Evolutionary conservation across 2,329 filamentous ascomycete genomes (phyloP), one percentile per base, ranked within the genome.

Genomic region (Simplicillium aogashimaense): DNA sequence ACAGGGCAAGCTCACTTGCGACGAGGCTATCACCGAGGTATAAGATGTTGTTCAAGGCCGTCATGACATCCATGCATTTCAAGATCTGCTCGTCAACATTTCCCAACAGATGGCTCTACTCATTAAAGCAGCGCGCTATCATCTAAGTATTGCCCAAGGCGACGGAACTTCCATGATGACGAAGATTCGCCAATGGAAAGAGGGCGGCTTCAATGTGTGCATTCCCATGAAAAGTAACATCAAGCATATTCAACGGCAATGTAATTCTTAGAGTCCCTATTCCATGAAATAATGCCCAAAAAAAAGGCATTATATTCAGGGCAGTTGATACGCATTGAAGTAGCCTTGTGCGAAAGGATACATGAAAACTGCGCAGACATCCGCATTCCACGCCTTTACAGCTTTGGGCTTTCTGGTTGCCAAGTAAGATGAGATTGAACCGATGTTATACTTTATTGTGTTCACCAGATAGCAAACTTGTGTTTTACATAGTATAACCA

Each of bases 241-340:
- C 48, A 16, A 40, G 44, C 35, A n/a, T 37, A 41, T 43, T 29
- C 40, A 10, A 36, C 14, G 37, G 45, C 39, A 56, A 50, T 32
- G 35, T 61, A n/a, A 51, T 56, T 6, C 43, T 58, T 17, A 48
- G 55, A 29, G 52, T 53, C 29, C 54, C 58, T 36, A 46, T 61
- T 46, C 55, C 56, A 29, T 55, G 55, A 39, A 60, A 58, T 37
- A 47, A 65, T 14, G 65, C 63, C 14, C 64, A 68, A 41, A 40
- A n/a, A n/a, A n/a, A n/a, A n/a, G n/a, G n/a, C n/a, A n/a, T n/a
- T n/a, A n/a, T n/a, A n/a, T n/a, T n/a, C n/a, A n/a, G n/a, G n/a
- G n/a, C n/a, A n/a, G n/a, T n/a, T n/a, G n/a, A 14, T 68, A n/a
- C 35, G 50, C 17, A 44, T 40, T n/a, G 53, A 57, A 37, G 48